Percentiles rank a stretch among this genome's conserved stretches.
Evolutionary conservation across 768 basidiomycete genomes (phyloP).

Genomic region (Wakefieldia striispora): DNA sequence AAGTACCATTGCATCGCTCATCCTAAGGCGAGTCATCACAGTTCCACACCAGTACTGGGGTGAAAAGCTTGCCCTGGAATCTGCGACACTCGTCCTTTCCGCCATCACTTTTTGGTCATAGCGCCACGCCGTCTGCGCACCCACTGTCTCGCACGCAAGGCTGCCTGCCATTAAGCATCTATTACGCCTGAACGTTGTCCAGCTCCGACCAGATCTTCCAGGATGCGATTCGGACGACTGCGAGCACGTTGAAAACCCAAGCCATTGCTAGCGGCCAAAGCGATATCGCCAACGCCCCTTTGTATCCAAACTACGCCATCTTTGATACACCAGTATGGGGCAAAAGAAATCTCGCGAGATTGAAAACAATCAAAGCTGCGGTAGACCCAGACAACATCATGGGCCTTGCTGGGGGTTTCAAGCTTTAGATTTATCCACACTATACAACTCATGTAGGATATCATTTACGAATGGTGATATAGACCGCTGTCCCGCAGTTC

Average conservation of each 20-base stretch:
- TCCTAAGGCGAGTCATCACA: neutral
- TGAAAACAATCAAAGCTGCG: slow-evolving; percentile 38
- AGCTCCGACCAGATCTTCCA: slow-evolving; percentile 23
- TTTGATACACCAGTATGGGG: no score
- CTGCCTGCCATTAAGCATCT: slow-evolving; percentile 44
- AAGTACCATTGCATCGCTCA: slow-evolving; percentile 4
- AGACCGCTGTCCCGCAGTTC: neutral
- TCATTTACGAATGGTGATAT: slow-evolving; percentile 17
- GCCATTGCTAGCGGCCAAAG: slow-evolving; percentile 43
- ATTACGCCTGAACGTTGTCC: slow-evolving; percentile 18
- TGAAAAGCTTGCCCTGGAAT: neutral
- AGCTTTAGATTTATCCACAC: no score
- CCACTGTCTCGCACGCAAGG: slow-evolving; percentile 37
- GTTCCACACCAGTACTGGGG: neutral
- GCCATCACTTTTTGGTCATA: slow-evolving; percentile 37
- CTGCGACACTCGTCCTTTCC: slow-evolving; percentile 41
- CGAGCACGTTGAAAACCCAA: slow-evolving; percentile 35
- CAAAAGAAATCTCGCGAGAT: no score
- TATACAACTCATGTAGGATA: no score
- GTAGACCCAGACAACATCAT: slow-evolving; percentile 47
- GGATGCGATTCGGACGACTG: slow-evolving; percentile 36
- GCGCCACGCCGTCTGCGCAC: slow-evolving; percentile 38
- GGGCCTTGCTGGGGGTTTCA: no score
- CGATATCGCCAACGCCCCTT: slow-evolving; percentile 32
- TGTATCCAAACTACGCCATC: slow-evolving; percentile 58